Conservation (phyloP, 805 yeast species). For the Dipodascopsis uninucleata region DNA sequence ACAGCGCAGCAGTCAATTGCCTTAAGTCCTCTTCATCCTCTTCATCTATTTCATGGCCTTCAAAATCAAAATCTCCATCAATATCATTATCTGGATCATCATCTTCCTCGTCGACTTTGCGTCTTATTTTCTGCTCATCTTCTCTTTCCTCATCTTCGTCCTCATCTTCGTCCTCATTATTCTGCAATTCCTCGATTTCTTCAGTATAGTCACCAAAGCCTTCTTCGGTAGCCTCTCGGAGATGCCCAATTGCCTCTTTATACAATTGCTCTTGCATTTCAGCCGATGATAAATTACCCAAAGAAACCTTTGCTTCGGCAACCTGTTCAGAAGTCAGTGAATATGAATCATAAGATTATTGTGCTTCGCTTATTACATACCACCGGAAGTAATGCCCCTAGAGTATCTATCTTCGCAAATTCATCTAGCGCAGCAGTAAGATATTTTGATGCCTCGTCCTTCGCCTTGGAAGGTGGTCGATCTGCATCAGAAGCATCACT, state of each 20-base stretch:
- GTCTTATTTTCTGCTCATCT: constrained; percentile 1
- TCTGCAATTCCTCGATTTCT: constrained; percentile 37
- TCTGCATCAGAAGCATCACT: constrained; percentile 26
- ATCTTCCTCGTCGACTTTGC: not conserved
- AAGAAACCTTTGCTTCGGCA: constrained; percentile 79
- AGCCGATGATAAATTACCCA: constrained; percentile 68
- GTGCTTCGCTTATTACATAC: too few species aligned
- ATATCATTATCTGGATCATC: not conserved
- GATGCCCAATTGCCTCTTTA: constrained; percentile 60
- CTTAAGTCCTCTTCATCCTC: not conserved
- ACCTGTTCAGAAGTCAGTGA: too few species aligned
- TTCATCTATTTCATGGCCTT: too few species aligned
- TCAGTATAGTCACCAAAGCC: constrained; percentile 39
- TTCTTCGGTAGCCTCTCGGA: constrained; percentile 64
- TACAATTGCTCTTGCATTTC: constrained; percentile 60
- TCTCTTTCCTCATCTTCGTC: constrained; percentile 1
- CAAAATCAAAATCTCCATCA: not conserved
- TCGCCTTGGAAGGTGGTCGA: constrained; percentile 14
- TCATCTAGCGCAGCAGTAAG: not conserved
- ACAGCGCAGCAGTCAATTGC: not conserved
- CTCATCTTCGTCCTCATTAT: too few species aligned
- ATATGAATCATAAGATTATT: too few species aligned
- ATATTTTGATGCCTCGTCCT: constrained; percentile 5
- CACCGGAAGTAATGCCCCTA: too few species aligned
- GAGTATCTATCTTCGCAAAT: too few species aligned